phyloP scores from a whole-genome alignment of 2,329 filamentous ascomycete genomes.

The Xylariaceae sp. region DNA sequence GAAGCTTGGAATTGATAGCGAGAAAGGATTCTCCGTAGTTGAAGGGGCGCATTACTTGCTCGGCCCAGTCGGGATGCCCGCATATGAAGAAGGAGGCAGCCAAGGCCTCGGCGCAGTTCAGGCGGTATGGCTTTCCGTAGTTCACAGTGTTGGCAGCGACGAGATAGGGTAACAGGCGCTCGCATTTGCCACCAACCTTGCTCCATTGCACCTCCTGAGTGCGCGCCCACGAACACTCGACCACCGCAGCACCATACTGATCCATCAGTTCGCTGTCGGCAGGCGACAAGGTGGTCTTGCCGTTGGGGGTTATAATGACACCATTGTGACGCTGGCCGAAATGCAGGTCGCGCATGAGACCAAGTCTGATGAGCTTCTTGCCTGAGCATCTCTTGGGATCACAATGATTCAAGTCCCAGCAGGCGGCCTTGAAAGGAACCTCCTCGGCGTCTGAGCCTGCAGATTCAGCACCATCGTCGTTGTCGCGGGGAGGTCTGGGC shows the following conservation, averaged over 20 bases:
- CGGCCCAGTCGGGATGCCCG: conserved; percentile 86
- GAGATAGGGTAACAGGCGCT: conserved; percentile 85
- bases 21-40: conserved; percentile 85
- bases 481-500: conserved; percentile 28
- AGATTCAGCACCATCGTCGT: conserved; percentile 35
- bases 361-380: conserved; percentile 87
- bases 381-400: conserved; percentile 95
- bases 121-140: conserved; percentile 89
- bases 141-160: conserved; percentile 97
- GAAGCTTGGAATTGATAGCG: conserved; percentile 78
- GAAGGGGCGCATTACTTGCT: conserved; percentile 77
- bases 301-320: conserved; percentile 93
- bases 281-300: conserved; percentile 77
- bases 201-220: conserved; percentile 87
- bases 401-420: conserved; percentile 97
- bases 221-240: conserved; percentile 95
- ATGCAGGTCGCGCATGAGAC: conserved; percentile 88
- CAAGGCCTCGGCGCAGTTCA: conserved; percentile 94
- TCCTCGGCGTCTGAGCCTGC: conserved; percentile 38
- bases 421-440: conserved; percentile 80
- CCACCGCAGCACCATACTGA: conserved; percentile 87
- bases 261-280: conserved; percentile 79
- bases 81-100: conserved; percentile 93
- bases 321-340: conserved; percentile 89
- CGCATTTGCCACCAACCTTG: conserved; percentile 89